Conservation (phyloP, 2,329 filamentous ascomycete genomes). For the Colletotrichum cordylinicola region DNA sequence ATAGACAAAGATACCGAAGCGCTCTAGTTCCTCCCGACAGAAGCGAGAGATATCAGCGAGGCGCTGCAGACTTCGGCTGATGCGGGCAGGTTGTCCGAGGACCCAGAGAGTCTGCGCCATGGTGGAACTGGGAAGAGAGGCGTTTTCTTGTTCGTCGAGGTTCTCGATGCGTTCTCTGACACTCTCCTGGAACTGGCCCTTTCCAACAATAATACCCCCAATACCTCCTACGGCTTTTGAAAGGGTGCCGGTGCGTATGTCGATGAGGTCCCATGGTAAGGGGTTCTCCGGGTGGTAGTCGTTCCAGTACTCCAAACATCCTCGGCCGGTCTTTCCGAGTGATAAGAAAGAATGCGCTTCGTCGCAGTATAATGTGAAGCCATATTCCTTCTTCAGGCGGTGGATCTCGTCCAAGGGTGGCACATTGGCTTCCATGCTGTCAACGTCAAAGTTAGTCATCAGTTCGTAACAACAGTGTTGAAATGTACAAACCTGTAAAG, state of each 20-base stretch:
- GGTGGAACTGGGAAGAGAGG: slow-evolving; percentile 2
- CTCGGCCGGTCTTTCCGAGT: slow-evolving; percentile 17
- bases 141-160: background rate
- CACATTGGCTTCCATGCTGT: background rate
- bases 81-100: slow-evolving; percentile 6
- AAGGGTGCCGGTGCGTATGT: slow-evolving; percentile 21
- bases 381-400: slow-evolving; percentile 10
- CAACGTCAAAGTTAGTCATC: rapidly evolving
- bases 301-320: slow-evolving; percentile 23
- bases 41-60: slow-evolving; percentile 1
- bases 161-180: background rate
- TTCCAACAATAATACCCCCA: slow-evolving; percentile 18
- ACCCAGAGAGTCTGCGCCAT: slow-evolving; percentile 20
- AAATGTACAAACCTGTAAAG: background rate
- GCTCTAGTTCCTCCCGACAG: slow-evolving; percentile 8
- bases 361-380: slow-evolving; percentile 22
- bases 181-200: background rate
- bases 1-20: slow-evolving; percentile 16
- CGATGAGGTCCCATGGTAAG: slow-evolving; percentile 13
- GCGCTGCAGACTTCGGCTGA: background rate
- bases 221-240: slow-evolving; percentile 21
- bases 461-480: rapidly evolving
- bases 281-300: slow-evolving; percentile 4
- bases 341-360: slow-evolving; percentile 23
- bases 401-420: background rate